Percentiles rank a stretch among this genome's conserved stretches.
These are phyloP conservation scores for Diaporthe ilicicola DNA, from an alignment of 2,329 filamentous ascomycete genomes.

Conservation along the genomic window DNA sequence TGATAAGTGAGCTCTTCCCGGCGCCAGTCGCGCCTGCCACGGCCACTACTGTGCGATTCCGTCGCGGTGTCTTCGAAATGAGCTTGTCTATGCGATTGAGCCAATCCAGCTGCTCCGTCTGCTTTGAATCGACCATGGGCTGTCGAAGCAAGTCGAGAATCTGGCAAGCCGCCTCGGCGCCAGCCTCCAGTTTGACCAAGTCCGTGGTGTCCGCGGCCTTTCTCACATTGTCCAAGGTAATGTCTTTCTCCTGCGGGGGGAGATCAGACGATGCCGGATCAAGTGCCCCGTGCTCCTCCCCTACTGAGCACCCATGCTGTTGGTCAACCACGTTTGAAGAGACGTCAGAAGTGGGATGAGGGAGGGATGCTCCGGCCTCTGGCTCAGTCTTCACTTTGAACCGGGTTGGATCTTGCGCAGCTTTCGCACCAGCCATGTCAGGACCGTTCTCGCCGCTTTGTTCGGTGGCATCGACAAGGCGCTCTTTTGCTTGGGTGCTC, in stretches of 20 bases:
- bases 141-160: conserved; percentile 7
- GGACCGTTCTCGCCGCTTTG: neutral
- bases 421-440: neutral
- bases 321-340: neutral
- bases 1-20: conserved; percentile 71
- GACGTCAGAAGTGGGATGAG: neutral
- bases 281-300: neutral
- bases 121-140: conserved; percentile 28
- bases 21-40: conserved; percentile 69
- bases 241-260: neutral
- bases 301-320: neutral
- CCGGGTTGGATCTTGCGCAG: neutral
- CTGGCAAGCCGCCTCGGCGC: neutral
- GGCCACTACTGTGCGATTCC: conserved; percentile 58
- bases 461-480: neutral
- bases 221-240: conserved; percentile 9
- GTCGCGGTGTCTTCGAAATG: conserved; percentile 43
- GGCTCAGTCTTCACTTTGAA: neutral
- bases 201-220: neutral
- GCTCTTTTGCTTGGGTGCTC: neutral
- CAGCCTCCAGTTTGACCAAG: conserved; percentile 3
- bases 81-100: conserved; percentile 47
- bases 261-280: neutral
- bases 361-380: neutral
- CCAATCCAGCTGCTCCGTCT: conserved; percentile 37